A percentile compares a stretch with the other conserved stretches of the same genome.
Evolutionary conservation across 148 eudicot species (phyloP).

Genomic region (Chenopodium quinoa): DNA sequence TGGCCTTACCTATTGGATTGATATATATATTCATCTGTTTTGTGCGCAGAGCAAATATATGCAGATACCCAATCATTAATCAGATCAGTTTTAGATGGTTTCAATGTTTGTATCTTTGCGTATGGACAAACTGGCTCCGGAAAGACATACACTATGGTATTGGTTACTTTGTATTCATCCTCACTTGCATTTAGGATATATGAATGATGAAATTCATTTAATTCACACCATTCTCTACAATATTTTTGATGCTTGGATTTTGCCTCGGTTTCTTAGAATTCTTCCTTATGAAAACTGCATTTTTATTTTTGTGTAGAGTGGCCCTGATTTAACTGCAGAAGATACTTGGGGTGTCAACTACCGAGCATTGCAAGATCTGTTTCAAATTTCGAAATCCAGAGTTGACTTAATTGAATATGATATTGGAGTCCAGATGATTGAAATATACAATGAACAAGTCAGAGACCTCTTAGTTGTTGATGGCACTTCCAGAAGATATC

Average conservation of each 20-base stretch:
- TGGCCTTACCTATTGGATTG: background rate
- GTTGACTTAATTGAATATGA: slow-evolving; percentile 59
- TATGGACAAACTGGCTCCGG: slow-evolving; percentile 99
- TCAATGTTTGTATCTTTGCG: slow-evolving; percentile 90
- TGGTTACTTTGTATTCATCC: background rate
- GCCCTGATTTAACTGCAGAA: slow-evolving; percentile 79
- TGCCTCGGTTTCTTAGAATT: background rate
- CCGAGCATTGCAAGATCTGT: slow-evolving; percentile 76
- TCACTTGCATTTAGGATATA: background rate
- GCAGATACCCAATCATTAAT: slow-evolving; percentile 79
- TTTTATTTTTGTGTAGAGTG: slow-evolving; percentile 54
- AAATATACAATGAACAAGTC: slow-evolving; percentile 97
- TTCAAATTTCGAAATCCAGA: slow-evolving; percentile 70
- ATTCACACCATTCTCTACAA: background rate
- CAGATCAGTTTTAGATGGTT: slow-evolving; percentile 93
- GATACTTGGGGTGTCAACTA: slow-evolving; percentile 98
- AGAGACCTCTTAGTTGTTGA: slow-evolving; percentile 83
- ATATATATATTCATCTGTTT: background rate
- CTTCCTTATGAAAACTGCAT: slow-evolving; percentile 8
- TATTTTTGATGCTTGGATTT: too few relatives aligned
- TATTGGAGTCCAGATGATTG: slow-evolving; percentile 95
- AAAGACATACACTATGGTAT: slow-evolving; percentile 96
- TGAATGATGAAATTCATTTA: background rate
- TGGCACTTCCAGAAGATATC: slow-evolving; percentile 85
- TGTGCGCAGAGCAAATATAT: slow-evolving; percentile 80